phyloP scores from a whole-genome alignment of 345 rosid genomes.

The Atalantia buxifolia region DNA sequence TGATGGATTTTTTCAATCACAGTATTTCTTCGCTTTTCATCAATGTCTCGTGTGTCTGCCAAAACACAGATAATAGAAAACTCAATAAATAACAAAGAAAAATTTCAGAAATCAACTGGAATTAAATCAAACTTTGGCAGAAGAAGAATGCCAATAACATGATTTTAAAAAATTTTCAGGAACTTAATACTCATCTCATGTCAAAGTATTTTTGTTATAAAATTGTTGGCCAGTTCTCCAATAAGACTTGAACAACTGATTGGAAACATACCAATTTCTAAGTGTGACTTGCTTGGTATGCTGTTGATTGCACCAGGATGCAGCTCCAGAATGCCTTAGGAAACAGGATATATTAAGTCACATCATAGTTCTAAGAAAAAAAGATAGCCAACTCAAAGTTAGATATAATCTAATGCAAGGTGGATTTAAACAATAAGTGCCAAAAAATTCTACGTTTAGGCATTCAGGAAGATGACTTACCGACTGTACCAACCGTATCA shows the following conservation, averaged over 20 bases:
- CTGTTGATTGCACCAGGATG: constrained; percentile 98
- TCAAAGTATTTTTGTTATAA: not conserved
- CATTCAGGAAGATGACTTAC: constrained; percentile 32
- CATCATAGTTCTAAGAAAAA: not conserved
- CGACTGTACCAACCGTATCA: constrained; percentile 96
- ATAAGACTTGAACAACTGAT: not conserved
- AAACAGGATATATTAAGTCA: constrained; percentile 1
- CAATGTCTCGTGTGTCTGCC: constrained; percentile 83
- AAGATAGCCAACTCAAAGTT: not conserved
- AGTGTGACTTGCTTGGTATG: constrained; percentile 91
- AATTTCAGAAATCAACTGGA: not conserved
- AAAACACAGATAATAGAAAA: constrained; percentile 4
- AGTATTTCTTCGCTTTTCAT: constrained; percentile 70
- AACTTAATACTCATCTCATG: not conserved
- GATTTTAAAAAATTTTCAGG: not conserved
- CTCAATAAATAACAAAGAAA: not conserved
- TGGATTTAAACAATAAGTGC: not conserved
- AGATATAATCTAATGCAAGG: not conserved
- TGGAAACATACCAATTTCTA: constrained; percentile 67
- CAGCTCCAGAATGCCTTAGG: constrained; percentile 70
- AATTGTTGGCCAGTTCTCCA: not conserved
- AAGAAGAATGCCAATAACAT: not conserved
- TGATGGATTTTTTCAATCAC: constrained; percentile 74
- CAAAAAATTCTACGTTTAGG: not conserved
- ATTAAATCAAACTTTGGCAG: not conserved